Percentiles rank a stretch among this genome's conserved stretches.
These are phyloP conservation scores for Myxozyma neotropica DNA, from an alignment of 805 yeast genomes.

Conservation along the genomic window DNA sequence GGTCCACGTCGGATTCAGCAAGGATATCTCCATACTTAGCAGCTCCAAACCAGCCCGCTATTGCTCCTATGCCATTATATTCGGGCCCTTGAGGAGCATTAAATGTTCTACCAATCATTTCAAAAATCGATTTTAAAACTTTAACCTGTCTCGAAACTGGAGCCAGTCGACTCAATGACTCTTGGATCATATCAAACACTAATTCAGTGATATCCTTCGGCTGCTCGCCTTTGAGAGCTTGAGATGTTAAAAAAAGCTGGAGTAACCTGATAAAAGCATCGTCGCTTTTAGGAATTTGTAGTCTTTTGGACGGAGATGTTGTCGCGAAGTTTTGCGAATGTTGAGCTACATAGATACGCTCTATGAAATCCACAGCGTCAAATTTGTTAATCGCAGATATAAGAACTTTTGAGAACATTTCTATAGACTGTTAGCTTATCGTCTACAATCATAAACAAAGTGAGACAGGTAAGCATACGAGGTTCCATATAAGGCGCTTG, in stretches of 20 bases:
- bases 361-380: slow-evolving; percentile 12
- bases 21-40: background rate
- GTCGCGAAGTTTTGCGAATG: slow-evolving; percentile 13
- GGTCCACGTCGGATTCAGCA: background rate
- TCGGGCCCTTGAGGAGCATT: background rate
- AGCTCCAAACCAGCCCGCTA: background rate
- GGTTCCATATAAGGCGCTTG: background rate
- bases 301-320: slow-evolving; percentile 15
- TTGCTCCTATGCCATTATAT: background rate
- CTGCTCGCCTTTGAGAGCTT: background rate
- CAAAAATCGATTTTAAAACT: background rate
- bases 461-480: background rate
- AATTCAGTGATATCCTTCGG: background rate
- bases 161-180: background rate
- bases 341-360: slow-evolving; percentile 8
- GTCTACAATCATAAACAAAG: background rate
- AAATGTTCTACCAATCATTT: background rate
- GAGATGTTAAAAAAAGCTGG: slow-evolving; percentile 1
- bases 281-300: background rate
- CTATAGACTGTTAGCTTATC: background rate
- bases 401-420: slow-evolving; percentile 1
- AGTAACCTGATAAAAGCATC: slow-evolving; percentile 9
- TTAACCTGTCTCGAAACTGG: background rate
- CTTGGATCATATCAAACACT: background rate
- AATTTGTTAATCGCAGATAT: slow-evolving; percentile 10